Evolutionary conservation across 257 asterid species (phyloP), one percentile per base, ranked within the genome.

Genomic region (Jacaranda copaia): DNA sequence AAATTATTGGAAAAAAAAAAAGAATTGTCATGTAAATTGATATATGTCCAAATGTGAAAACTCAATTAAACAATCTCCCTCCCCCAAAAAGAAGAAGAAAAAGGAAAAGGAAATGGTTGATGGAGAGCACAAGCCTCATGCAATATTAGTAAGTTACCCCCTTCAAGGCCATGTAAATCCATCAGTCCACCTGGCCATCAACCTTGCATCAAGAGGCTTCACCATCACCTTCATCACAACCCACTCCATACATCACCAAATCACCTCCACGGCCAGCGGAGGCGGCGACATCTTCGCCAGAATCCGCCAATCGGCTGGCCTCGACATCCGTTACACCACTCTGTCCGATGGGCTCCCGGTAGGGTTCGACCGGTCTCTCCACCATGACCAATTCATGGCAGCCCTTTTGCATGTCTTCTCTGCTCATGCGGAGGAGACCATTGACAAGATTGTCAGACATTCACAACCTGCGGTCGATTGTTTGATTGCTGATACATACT

Each of bases 91-190:
- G 16, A 43, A 4, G 7, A 1, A 57, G 20, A 57, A 46, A 8
- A 46, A 46, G 14, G 8, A 25, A 1, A 61, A 38, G 51, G 62
- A 60, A 77, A 86, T 85, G 87, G 77, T 70, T 3, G 79, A 55
- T 25, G 59, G 61, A 19, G 38, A 36, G 25, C 80, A 81, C 60
- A 88, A 78, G 56, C 85, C 85, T 32, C 89, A 81, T 84, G 87
- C 92, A 83, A 80, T 88, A 59, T 18, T 85, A 66, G 74, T 88
- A 43, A 74, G 84, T 77, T 85, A 81, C 79, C 89, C 92, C 5
- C 58, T 85, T 9, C 89, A 88, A 76, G 89, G 92, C 77, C 89
- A 85, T 74, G 83, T 85, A 0, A 82, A 81, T 53, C 92, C 89
- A 20, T 71, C 86, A 5, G 82, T 82, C 3, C 83, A 88, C 66